phyloP scores from a whole-genome alignment of 176 grass and related monocot species.

The Ampelocalamus luodianensis region DNA sequence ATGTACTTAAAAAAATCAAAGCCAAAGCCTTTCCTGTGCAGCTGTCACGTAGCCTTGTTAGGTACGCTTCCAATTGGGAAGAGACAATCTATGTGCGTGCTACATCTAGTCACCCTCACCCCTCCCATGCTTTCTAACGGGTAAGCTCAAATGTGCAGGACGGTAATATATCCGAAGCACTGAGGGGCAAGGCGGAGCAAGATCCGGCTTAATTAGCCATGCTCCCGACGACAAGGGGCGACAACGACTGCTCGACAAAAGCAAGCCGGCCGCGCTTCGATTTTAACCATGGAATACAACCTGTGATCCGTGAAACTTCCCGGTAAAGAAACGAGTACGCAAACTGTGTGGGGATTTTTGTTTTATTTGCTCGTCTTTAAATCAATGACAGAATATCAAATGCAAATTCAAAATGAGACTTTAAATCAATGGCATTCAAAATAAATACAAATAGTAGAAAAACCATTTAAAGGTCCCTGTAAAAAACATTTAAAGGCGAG shows the following conservation, averaged over 20 bases:
- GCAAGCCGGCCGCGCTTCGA: neutral
- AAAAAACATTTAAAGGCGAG: too few relatives aligned
- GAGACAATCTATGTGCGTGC: neutral
- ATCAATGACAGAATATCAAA: too few relatives aligned
- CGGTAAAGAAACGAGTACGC: neutral
- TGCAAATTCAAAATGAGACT: too few relatives aligned
- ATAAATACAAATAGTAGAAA: too few relatives aligned
- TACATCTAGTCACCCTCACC: neutral
- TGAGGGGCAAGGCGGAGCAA: neutral
- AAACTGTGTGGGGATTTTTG: neutral
- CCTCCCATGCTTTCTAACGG: neutral
- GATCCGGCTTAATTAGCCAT: neutral
- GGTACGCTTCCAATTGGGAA: neutral
- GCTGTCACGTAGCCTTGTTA: neutral
- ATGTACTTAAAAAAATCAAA: too few relatives aligned
- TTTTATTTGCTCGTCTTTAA: too few relatives aligned
- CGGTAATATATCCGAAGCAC: too few relatives aligned
- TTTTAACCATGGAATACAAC: conserved; percentile 24
- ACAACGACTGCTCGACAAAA: conserved; percentile 1
- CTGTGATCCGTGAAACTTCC: conserved; percentile 24
- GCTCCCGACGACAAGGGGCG: conserved; percentile 28
- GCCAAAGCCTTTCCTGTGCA: neutral
- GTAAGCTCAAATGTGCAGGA: neutral
- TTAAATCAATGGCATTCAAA: too few relatives aligned
- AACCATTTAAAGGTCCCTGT: too few relatives aligned